Evolutionary conservation across 108 stramenopile genomes (phyloP).

Genomic region (Conticribra guillardii): DNA sequence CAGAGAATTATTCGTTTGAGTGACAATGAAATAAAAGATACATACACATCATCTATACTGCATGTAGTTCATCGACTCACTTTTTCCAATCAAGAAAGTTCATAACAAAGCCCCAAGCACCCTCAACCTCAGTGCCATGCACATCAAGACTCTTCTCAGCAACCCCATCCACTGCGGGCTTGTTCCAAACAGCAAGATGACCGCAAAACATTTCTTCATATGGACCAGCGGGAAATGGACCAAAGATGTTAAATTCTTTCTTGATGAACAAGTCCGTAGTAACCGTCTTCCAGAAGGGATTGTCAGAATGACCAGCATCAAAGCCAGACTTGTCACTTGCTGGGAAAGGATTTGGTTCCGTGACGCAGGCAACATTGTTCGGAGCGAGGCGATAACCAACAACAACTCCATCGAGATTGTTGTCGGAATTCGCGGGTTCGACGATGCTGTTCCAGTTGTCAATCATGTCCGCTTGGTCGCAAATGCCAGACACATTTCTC

Average conservation of each 20-base stretch:
- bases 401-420: slow-evolving; percentile 34
- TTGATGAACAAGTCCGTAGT: slow-evolving; percentile 38
- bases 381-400: slow-evolving; percentile 47
- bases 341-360: slow-evolving; percentile 31
- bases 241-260: slow-evolving; percentile 33
- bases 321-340: slow-evolving; percentile 23
- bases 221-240: slow-evolving; percentile 28
- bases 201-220: slow-evolving; percentile 31
- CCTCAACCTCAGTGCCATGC: slow-evolving; percentile 24
- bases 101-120: slow-evolving; percentile 36
- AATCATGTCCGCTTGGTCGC: slow-evolving; percentile 20
- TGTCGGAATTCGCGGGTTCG: slow-evolving; percentile 29
- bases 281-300: slow-evolving; percentile 35
- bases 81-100: slow-evolving; percentile 43
- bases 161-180: background rate
- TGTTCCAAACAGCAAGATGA: slow-evolving; percentile 34
- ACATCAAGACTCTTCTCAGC: slow-evolving; percentile 22
- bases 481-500: slow-evolving; percentile 40
- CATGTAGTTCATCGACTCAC: no score
- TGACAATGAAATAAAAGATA: no score
- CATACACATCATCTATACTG: no score
- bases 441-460: slow-evolving; percentile 23
- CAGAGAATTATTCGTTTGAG: no score
- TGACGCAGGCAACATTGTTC: slow-evolving; percentile 35
- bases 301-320: slow-evolving; percentile 19